Percentiles rank a stretch among this genome's conserved stretches.
phyloP scores from a whole-genome alignment of 805 yeast genomes.

The Saccharomycopsis malanga region DNA sequence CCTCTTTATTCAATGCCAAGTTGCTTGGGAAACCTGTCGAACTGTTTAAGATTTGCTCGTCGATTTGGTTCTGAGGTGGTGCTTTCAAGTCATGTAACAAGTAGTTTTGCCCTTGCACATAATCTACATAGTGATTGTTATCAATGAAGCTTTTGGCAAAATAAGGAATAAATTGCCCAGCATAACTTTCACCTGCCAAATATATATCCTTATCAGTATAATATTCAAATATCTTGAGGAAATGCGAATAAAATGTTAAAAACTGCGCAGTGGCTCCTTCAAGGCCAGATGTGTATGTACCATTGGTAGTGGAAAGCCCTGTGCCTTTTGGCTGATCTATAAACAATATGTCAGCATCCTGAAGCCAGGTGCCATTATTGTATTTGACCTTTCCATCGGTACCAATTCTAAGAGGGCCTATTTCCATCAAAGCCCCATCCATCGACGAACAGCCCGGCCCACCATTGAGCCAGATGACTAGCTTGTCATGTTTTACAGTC shows the following conservation, averaged over 20 bases:
- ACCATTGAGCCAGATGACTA: slow-evolving; percentile 73
- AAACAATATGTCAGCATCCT: slow-evolving; percentile 54
- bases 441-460: slow-evolving; percentile 85
- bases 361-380: slow-evolving; percentile 66
- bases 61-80: neutral
- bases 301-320: slow-evolving; percentile 50
- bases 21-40: neutral
- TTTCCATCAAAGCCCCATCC: slow-evolving; percentile 79
- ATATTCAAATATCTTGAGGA: slow-evolving; percentile 54
- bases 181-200: slow-evolving; percentile 78
- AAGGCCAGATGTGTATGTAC: slow-evolving; percentile 25
- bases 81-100: neutral
- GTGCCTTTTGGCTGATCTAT: slow-evolving; percentile 80
- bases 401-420: slow-evolving; percentile 62
- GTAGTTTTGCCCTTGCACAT: neutral
- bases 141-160: slow-evolving; percentile 44
- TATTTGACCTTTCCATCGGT: slow-evolving; percentile 31
- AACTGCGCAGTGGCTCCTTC: slow-evolving; percentile 35
- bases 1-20: neutral
- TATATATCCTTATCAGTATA: slow-evolving; percentile 46
- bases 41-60: neutral
- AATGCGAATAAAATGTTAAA: slow-evolving; percentile 46
- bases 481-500: slow-evolving; percentile 26
- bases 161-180: slow-evolving; percentile 82
- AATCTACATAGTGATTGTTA: neutral